Conservation (phyloP, 495 filamentous ascomycete species). For the Trichoderma parareesei region DNA sequence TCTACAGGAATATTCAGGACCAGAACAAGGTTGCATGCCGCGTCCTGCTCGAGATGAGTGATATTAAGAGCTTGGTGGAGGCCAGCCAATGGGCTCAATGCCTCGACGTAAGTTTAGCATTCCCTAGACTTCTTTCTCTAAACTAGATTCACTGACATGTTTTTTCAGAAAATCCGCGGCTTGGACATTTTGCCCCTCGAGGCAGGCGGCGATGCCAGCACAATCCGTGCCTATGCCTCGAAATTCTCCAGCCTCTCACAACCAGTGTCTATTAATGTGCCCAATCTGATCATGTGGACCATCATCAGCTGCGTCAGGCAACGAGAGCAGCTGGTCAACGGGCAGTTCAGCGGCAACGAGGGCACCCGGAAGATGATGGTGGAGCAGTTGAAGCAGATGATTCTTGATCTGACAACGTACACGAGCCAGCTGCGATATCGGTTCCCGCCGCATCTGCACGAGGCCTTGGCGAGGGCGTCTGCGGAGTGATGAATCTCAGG, state of each 20-base stretch:
- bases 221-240: slow-evolving; percentile 66
- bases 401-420: slow-evolving; percentile 86
- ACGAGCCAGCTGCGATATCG: slow-evolving; percentile 90
- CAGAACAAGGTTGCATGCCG: slow-evolving; percentile 62
- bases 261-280: slow-evolving; percentile 75
- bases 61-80: slow-evolving; percentile 65
- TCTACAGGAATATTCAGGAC: slow-evolving; percentile 56
- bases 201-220: slow-evolving; percentile 58
- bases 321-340: slow-evolving; percentile 54
- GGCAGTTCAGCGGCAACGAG: slow-evolving; percentile 64
- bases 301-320: slow-evolving; percentile 74
- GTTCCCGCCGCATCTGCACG: slow-evolving; percentile 62
- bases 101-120: slow-evolving; percentile 63
- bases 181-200: slow-evolving; percentile 72
- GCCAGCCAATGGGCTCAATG: slow-evolving; percentile 64
- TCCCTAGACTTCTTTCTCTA: neutral
- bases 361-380: slow-evolving; percentile 57
- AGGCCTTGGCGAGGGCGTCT: slow-evolving; percentile 69
- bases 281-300: slow-evolving; percentile 85
- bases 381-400: slow-evolving; percentile 62
- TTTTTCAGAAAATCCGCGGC: slow-evolving; percentile 55
- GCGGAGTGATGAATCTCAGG: slow-evolving; percentile 42
- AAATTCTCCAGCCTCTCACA: slow-evolving; percentile 66
- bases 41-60: slow-evolving; percentile 67
- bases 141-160: slow-evolving; percentile 14